Percentiles rank a stretch among this genome's conserved stretches.
These are phyloP conservation scores for Sphenostylis stenocarpa DNA, from an alignment of 306 rosid species.

Conservation along the genomic window DNA sequence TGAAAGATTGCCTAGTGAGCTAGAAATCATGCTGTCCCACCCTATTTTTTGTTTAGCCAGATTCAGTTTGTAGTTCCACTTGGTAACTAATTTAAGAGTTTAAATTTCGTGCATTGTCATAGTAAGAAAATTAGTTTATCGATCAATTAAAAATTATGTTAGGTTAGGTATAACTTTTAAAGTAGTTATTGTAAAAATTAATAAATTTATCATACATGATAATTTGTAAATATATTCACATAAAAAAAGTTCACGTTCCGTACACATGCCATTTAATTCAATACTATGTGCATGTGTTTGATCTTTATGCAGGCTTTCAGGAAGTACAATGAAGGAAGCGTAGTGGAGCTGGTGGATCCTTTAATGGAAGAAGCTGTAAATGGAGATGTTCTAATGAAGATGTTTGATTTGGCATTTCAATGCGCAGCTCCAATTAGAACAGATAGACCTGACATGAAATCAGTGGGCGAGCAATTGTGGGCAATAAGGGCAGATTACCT, in stretches of 20 bases:
- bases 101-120: background rate
- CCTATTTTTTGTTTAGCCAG: background rate
- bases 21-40: background rate
- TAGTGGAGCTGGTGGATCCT: slow-evolving; percentile 67
- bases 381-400: slow-evolving; percentile 53
- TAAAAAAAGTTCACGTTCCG: background rate
- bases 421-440: slow-evolving; percentile 85
- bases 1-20: background rate
- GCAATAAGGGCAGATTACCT: slow-evolving; percentile 78
- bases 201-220: no score
- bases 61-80: background rate
- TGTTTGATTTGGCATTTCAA: slow-evolving; percentile 73
- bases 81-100: background rate
- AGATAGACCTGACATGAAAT: slow-evolving; percentile 88
- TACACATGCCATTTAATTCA: background rate
- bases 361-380: slow-evolving; percentile 68
- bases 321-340: slow-evolving; percentile 57
- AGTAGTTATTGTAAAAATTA: background rate
- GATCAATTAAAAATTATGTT: background rate
- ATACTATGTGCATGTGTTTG: background rate
- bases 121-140: background rate
- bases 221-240: background rate
- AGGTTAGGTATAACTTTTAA: background rate
- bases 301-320: slow-evolving; percentile 69
- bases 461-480: slow-evolving; percentile 88